Conservation (phyloP, 2,329 filamentous ascomycete species). For the Sordariomycetes sp. region DNA sequence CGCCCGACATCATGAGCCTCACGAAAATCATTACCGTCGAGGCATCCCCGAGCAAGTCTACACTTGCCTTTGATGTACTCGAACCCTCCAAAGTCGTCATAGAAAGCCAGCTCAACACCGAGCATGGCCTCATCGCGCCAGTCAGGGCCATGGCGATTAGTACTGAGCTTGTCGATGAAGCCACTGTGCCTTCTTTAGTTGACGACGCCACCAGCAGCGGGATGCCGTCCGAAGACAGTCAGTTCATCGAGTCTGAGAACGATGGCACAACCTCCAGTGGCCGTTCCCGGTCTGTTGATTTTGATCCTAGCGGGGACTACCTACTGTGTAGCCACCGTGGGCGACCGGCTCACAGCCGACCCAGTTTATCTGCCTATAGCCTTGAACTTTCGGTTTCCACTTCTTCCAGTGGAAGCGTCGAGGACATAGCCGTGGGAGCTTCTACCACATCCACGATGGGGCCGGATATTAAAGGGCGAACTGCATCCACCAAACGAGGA, state of each 20-base stretch:
- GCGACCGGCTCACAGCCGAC: not conserved
- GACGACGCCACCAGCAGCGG: not conserved
- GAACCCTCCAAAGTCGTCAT: not conserved
- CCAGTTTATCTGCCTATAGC: not conserved
- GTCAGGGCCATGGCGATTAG: not conserved
- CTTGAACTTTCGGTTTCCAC: not conserved
- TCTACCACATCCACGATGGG: not conserved
- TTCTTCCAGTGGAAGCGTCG: not conserved
- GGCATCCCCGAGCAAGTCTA: not conserved
- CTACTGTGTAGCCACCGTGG: not conserved
- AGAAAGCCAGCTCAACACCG: not conserved
- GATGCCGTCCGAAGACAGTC: not conserved
- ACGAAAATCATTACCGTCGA: not conserved
- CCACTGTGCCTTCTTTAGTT: not conserved
- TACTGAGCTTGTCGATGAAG: not conserved
- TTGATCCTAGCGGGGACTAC: not conserved
- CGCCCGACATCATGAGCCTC: not conserved
- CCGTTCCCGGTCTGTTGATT: not conserved
- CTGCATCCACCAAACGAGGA: not conserved
- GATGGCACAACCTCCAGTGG: not conserved
- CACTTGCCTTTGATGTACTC: not conserved
- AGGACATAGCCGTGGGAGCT: not conserved
- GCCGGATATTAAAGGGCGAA: not conserved
- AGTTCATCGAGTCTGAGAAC: not conserved
- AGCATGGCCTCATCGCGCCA: not conserved